Evolutionary conservation across 2,329 filamentous ascomycete genomes (phyloP), one percentile per base, ranked within the genome.

Genomic region (Bisporella sp.): DNA sequence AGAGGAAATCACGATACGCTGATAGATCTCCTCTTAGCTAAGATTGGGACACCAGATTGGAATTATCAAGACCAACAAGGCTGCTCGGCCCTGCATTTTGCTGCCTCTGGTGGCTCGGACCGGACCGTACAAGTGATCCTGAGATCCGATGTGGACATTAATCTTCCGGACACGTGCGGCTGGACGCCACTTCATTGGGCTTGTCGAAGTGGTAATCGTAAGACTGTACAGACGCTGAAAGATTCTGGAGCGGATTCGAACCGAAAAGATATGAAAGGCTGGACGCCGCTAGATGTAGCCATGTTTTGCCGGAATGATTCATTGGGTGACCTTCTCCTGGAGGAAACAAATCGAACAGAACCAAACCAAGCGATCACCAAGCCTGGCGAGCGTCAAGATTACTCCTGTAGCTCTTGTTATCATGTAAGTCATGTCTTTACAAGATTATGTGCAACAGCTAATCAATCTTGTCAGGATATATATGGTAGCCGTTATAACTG

Each of bases 101-200:
- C n/a, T n/a, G n/a, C n/a, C n/a, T n/a, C n/a, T n/a, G n/a, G n/a
- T n/a, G n/a, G n/a, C n/a, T n/a, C n/a, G n/a, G n/a, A n/a, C n/a
- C n/a, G n/a, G n/a, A n/a, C n/a, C n/a, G n/a, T n/a, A n/a, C n/a
- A n/a, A n/a, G n/a, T n/a, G n/a, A n/a, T n/a, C n/a, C n/a, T n/a
- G n/a, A n/a, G n/a, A n/a, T n/a, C n/a, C 40, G n/a, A n/a, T n/a
- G 32, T 45, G 35, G 42, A 52, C 35, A 49, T 49, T n/a, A 46
- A 52, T 41, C 7, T 41, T 40, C n/a, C 13, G 32, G 50, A 52
- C 43, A 52, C 50, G 31, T 45, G 41, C 42, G 50, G 50, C 40
- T 52, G 50, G 46, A 52, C 50, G 30, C 31, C 50, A 41, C 50
- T 52, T 41, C 46, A 52, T 49, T 51, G 49, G 49, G 49, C 49